These are phyloP conservation scores for Penicillium psychrosexuale DNA, from an alignment of 2,329 filamentous ascomycete genomes.

Conservation along the genomic window DNA sequence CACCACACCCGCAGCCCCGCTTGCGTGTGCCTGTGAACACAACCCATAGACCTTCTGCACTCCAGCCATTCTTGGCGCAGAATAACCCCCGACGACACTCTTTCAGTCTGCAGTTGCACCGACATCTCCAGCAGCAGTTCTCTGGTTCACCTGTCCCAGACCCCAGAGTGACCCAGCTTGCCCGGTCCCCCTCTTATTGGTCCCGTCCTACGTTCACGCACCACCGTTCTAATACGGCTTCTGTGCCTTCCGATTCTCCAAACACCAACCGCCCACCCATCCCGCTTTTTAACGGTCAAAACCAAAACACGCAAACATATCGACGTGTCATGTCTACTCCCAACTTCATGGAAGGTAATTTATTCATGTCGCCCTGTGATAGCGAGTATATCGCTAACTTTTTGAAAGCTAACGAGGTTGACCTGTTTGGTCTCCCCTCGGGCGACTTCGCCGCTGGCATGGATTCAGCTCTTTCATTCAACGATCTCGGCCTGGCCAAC, in stretches of 20 bases:
- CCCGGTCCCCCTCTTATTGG: constrained; percentile 40
- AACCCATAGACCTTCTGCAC: constrained; percentile 37
- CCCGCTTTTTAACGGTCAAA: constrained; percentile 38
- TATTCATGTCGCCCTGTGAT: constrained; percentile 18
- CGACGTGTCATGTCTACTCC: constrained; percentile 42
- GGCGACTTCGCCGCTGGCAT: constrained; percentile 18
- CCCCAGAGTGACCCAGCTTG: constrained; percentile 40
- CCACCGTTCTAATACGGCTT: constrained; percentile 35
- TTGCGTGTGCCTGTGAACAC: constrained; percentile 37
- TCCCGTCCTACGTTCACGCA: constrained; percentile 35
- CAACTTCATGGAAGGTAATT: constrained; percentile 38
- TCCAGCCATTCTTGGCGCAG: constrained; percentile 36
- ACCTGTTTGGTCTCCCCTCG: constrained; percentile 32
- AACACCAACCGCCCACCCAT: constrained; percentile 38
- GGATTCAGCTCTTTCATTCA: constrained; percentile 17
- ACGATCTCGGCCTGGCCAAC: constrained; percentile 21
- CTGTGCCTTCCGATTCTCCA: constrained; percentile 40
- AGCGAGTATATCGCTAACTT: constrained; percentile 15
- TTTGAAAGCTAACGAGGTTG: constrained; percentile 18
- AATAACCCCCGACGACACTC: constrained; percentile 36
- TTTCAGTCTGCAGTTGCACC: constrained; percentile 38
- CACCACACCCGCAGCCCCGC: constrained; percentile 33
- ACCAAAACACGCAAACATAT: constrained; percentile 25
- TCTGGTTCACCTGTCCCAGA: constrained; percentile 38
- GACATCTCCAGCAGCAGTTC: constrained; percentile 33